Evolutionary conservation across 225 moss, liverwort and hornwort genomes (phyloP).

Genomic region (Takakia lepidozioides): DNA sequence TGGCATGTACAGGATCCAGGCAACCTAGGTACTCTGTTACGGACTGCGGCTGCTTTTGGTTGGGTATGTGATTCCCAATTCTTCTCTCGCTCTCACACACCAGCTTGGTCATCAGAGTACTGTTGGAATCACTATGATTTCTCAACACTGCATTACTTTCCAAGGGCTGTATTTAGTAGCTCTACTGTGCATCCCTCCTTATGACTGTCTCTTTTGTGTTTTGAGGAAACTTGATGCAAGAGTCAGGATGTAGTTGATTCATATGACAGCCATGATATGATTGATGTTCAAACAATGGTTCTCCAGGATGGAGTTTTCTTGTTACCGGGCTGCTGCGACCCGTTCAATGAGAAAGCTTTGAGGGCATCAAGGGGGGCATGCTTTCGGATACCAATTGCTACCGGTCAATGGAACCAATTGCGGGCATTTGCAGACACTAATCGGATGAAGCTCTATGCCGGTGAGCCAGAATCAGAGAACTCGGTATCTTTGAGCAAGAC

Average conservation of each 20-base stretch:
- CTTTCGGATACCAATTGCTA: constrained; percentile 67
- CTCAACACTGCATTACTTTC: too few species aligned
- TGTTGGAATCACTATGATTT: too few species aligned
- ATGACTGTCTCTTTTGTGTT: too few species aligned
- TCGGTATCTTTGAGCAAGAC: not conserved
- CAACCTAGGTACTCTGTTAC: constrained; percentile 81
- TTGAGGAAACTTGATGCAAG: too few species aligned
- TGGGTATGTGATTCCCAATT: constrained; percentile 50
- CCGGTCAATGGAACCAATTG: constrained; percentile 63
- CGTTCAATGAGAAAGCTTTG: constrained; percentile 92
- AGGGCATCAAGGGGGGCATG: constrained; percentile 83
- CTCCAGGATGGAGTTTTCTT: constrained; percentile 75
- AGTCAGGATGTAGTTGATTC: too few species aligned
- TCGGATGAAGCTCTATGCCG: constrained; percentile 63
- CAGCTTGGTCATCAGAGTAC: too few species aligned
- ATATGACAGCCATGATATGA: too few species aligned
- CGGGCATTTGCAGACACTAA: constrained; percentile 43
- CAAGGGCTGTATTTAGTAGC: too few species aligned
- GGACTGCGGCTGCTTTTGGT: constrained; percentile 79
- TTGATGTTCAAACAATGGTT: too few species aligned
- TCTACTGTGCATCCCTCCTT: too few species aligned
- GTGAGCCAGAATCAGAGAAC: constrained; percentile 39
- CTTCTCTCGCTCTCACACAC: too few species aligned
- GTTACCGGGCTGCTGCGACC: constrained; percentile 89
- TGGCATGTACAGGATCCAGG: constrained; percentile 70